A percentile compares a stretch with the other conserved stretches of the same genome.
These are phyloP conservation scores for Wolfiporia cocos DNA, from an alignment of 1,284 basidiomycete genomes.

Conservation along the genomic window DNA sequence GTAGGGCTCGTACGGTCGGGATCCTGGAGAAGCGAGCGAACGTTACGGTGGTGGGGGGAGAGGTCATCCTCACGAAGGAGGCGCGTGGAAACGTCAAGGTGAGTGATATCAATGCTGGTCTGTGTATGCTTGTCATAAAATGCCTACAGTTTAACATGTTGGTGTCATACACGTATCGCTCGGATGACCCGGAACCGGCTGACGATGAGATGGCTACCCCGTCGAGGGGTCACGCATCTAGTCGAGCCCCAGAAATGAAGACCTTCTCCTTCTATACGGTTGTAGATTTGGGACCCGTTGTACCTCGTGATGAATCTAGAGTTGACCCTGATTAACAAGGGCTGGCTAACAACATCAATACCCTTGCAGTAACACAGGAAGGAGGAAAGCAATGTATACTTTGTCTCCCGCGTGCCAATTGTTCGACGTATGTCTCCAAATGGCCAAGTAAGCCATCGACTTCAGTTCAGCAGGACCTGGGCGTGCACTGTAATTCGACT, in stretches of 20 bases:
- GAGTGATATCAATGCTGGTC: constrained; percentile 18
- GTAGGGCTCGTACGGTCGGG: constrained; percentile 64
- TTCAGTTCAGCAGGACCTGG: no score
- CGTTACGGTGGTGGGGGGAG: constrained; percentile 78
- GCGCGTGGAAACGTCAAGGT: constrained; percentile 73
- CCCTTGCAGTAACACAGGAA: no score
- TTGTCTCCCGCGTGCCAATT: no score
- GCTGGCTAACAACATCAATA: no score
- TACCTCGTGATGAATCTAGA: constrained; percentile 48
- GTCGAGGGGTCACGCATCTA: constrained; percentile 33
- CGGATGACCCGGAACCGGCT: constrained; percentile 67
- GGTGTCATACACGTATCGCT: constrained; percentile 87
- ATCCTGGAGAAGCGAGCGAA: constrained; percentile 84
- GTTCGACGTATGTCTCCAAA: no score
- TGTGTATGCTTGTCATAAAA: constrained; percentile 5
- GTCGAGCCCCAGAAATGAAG: constrained; percentile 60
- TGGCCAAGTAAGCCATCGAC: no score
- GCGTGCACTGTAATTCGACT: no score
- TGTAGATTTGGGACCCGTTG: constrained; percentile 69
- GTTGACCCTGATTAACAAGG: constrained; percentile 3
- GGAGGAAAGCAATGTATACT: no score
- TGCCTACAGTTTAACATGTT: constrained; percentile 80
- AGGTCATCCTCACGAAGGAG: constrained; percentile 74
- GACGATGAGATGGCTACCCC: constrained; percentile 50
- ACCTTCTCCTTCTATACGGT: constrained; percentile 84